Evolutionary conservation across 75 land plant species (phyloP).

Genomic region (Cupressus sempervirens): DNA sequence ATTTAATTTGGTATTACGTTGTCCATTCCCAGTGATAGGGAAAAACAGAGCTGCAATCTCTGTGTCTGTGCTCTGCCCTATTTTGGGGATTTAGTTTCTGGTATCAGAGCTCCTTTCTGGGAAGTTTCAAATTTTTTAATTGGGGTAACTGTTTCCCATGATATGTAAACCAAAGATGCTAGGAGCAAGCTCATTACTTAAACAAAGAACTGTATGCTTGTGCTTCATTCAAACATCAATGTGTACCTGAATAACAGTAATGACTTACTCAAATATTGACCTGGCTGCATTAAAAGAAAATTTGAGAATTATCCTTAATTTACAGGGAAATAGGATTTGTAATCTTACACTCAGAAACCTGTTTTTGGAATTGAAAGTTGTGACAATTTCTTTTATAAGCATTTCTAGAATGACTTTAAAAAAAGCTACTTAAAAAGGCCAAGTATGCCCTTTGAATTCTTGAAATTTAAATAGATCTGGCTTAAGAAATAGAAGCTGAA

Average conservation of each 20-base stretch:
- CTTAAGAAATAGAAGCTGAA: background rate
- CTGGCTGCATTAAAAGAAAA: background rate
- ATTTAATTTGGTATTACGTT: too few relatives aligned
- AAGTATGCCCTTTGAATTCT: background rate
- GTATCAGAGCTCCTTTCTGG: too few relatives aligned
- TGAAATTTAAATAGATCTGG: background rate
- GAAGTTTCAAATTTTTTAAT: too few relatives aligned
- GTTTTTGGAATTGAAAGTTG: background rate
- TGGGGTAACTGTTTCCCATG: background rate
- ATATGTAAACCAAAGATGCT: background rate
- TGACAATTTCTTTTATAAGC: background rate
- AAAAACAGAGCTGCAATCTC: too few relatives aligned
- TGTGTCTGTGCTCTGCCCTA: too few relatives aligned
- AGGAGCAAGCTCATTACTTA: background rate
- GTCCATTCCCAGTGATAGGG: too few relatives aligned
- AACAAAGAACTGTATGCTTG: background rate
- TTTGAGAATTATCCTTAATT: background rate
- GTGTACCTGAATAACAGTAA: background rate
- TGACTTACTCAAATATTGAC: background rate
- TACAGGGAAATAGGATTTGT: background rate
- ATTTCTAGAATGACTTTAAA: too few relatives aligned
- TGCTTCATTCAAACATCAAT: background rate
- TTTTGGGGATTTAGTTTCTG: too few relatives aligned
- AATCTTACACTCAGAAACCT: background rate
- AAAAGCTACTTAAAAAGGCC: background rate